Conservation (phyloP, 345 rosid species). For the Heritiera littoralis region DNA sequence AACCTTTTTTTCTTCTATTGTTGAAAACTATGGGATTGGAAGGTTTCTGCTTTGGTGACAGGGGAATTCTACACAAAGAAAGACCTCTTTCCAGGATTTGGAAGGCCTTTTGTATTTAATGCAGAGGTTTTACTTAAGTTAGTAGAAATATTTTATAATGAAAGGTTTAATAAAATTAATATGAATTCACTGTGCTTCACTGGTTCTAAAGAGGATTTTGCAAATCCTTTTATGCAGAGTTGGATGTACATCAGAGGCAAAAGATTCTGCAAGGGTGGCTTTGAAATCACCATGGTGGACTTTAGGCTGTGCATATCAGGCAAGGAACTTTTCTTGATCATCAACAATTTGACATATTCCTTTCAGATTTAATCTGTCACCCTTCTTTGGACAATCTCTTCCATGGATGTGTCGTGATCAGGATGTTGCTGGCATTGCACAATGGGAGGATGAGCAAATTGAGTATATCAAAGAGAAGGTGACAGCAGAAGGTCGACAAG, state of each 20-base stretch:
- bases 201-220: conserved; percentile 19
- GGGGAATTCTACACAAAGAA: conserved; percentile 83
- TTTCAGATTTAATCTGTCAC: background rate
- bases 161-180: background rate
- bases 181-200: background rate
- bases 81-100: conserved; percentile 87
- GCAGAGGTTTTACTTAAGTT: conserved; percentile 70
- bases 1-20: background rate
- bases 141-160: conserved; percentile 27
- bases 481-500: conserved; percentile 72
- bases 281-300: conserved; percentile 95
- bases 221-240: conserved; percentile 47
- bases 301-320: conserved; percentile 75
- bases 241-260: conserved; percentile 71
- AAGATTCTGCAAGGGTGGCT: conserved; percentile 87
- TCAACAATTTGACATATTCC: background rate
- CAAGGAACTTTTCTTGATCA: conserved; percentile 26
- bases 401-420: conserved; percentile 25
- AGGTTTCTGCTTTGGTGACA: conserved; percentile 90
- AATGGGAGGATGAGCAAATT: conserved; percentile 92
- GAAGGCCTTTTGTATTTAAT: conserved; percentile 82
- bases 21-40: conserved; percentile 25
- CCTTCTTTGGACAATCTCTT: conserved; percentile 5
- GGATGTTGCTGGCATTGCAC: conserved; percentile 76
- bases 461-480: conserved; percentile 82